Percentiles rank a stretch among this genome's conserved stretches.
These are phyloP conservation scores for Psilocybe mexicana DNA, from an alignment of 1,284 basidiomycete genomes.

Conservation along the genomic window DNA sequence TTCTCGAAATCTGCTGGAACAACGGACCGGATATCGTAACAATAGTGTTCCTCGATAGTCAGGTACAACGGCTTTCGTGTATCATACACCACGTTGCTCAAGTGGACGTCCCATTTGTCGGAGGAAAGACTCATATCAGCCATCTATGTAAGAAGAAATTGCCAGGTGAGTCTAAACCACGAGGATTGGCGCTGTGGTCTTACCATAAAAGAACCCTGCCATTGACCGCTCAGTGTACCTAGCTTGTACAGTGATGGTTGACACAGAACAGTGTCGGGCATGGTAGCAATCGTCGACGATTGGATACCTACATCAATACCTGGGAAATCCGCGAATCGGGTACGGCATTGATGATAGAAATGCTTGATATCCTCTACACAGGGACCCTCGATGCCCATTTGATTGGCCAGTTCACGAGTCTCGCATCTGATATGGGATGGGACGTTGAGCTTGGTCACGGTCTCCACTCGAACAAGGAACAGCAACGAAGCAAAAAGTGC, in stretches of 20 bases:
- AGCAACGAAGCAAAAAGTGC: constrained; percentile 46
- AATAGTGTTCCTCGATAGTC: constrained; percentile 46
- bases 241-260: constrained; percentile 36
- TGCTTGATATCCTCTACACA: constrained; percentile 45
- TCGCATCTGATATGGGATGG: constrained; percentile 39
- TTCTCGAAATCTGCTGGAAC: constrained; percentile 26
- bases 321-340: constrained; percentile 34
- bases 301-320: constrained; percentile 21
- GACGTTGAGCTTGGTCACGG: constrained; percentile 27
- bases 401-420: constrained; percentile 24
- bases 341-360: constrained; percentile 42
- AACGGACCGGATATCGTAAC: constrained; percentile 24
- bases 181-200: constrained; percentile 12
- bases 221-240: constrained; percentile 44
- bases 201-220: constrained; percentile 50
- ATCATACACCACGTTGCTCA: constrained; percentile 20
- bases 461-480: constrained; percentile 47
- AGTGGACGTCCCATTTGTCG: neutral
- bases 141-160: neutral
- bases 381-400: constrained; percentile 31
- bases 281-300: constrained; percentile 11
- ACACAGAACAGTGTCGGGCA: constrained; percentile 18
- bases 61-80: constrained; percentile 44
- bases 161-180: constrained; percentile 10
- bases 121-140: constrained; percentile 31